Percentiles rank a stretch among this genome's conserved stretches.
Evolutionary conservation across 2,329 filamentous ascomycete genomes (phyloP).

Genomic region (Triangularia verruculosa): DNA sequence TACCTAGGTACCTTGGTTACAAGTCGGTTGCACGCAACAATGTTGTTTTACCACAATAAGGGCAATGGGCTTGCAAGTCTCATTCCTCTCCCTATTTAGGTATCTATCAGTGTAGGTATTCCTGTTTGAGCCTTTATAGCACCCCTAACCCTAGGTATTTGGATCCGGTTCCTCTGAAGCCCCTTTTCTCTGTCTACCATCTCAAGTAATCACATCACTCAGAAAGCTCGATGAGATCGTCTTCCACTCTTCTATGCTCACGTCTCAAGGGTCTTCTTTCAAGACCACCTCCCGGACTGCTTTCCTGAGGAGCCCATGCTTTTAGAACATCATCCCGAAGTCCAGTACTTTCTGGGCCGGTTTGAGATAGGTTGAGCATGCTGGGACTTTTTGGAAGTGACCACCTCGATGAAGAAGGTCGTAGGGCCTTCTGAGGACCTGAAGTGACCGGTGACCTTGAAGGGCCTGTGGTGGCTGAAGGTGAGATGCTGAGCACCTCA

Average conservation of each 20-base stretch:
- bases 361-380: neutral
- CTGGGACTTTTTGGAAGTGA: neutral
- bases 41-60: no score
- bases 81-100: no score
- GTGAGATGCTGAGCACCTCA: neutral
- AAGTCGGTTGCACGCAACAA: no score
- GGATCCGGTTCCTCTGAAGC: no score
- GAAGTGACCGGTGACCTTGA: neutral
- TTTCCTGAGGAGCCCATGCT: neutral
- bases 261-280: neutral
- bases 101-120: no score
- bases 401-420: neutral
- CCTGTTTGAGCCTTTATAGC: no score
- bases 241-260: neutral
- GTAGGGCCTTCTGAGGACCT: neutral
- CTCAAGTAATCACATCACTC: no score
- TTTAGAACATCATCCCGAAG: no score
- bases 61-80: no score
- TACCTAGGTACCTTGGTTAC: no score
- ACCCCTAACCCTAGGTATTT: no score
- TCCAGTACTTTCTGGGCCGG: neutral
- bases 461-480: neutral
- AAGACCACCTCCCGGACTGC: neutral
- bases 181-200: no score
- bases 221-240: neutral